phyloP scores from a whole-genome alignment of 345 rosid genomes.

The Rhodomyrtus tomentosa region DNA sequence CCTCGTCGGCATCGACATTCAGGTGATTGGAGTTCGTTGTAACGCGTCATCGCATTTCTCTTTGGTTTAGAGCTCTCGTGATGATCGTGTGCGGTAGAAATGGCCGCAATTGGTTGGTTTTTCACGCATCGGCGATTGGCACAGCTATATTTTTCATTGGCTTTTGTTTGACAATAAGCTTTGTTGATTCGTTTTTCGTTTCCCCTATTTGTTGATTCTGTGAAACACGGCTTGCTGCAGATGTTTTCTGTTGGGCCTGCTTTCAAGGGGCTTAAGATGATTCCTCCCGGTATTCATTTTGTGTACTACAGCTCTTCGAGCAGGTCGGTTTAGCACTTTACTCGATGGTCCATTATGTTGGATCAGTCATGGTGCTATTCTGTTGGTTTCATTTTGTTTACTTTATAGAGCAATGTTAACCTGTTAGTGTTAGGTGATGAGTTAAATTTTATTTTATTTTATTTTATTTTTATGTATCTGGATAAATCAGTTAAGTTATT shows the following conservation, averaged over 20 bases:
- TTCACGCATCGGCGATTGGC: background rate
- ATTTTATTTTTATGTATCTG: background rate
- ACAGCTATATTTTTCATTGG: background rate
- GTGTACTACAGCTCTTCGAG: slow-evolving; percentile 66
- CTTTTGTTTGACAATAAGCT: background rate
- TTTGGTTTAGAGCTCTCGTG: background rate
- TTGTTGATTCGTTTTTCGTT: background rate
- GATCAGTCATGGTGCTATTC: background rate
- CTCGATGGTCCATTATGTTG: background rate
- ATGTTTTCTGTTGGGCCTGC: slow-evolving; percentile 56
- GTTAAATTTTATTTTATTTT: background rate
- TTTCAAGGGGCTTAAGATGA: slow-evolving; percentile 92
- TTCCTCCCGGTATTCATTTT: slow-evolving; percentile 90
- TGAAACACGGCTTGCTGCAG: slow-evolving; percentile 15
- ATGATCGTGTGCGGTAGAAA: background rate
- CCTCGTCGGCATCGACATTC: slow-evolving; percentile 74
- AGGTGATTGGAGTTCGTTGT: slow-evolving; percentile 18
- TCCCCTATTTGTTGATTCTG: too few relatives aligned
- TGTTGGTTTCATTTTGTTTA: background rate
- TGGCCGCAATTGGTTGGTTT: background rate
- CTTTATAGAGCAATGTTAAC: background rate
- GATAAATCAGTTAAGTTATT: background rate
- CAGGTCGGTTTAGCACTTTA: slow-evolving; percentile 23
- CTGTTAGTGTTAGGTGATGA: background rate
- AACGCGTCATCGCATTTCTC: too few relatives aligned